phyloP scores from a whole-genome alignment of 345 rosid species.

The Hypericum perforatum region DNA sequence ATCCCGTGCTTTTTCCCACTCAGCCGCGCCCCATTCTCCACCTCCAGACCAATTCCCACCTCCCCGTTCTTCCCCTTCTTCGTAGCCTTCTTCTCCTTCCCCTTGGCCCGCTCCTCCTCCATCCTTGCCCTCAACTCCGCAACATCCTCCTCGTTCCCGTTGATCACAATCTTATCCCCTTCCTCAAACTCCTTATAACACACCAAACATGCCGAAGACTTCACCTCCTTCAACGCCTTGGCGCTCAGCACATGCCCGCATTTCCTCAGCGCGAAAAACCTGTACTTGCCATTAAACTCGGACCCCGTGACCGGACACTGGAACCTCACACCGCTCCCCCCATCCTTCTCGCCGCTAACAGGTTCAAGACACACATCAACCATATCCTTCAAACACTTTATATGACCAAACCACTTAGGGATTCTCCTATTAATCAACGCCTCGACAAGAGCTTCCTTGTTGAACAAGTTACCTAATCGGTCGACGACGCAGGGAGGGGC shows the following conservation, averaged over 20 bases:
- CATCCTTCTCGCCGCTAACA: slow-evolving; percentile 38
- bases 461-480: slow-evolving; percentile 70
- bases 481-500: slow-evolving; percentile 79
- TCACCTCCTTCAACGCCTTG: slow-evolving; percentile 87
- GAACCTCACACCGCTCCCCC: slow-evolving; percentile 30
- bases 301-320: slow-evolving; percentile 76
- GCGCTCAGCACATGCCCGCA: slow-evolving; percentile 94
- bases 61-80: slow-evolving; percentile 49
- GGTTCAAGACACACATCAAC: slow-evolving; percentile 45
- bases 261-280: slow-evolving; percentile 53
- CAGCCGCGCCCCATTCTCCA: slow-evolving; percentile 13
- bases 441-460: slow-evolving; percentile 71
- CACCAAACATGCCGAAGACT: slow-evolving; percentile 74
- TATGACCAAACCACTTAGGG: slow-evolving; percentile 57
- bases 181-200: slow-evolving; percentile 68
- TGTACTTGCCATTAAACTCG: slow-evolving; percentile 82
- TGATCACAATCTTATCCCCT: slow-evolving; percentile 60
- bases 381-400: slow-evolving; percentile 83
- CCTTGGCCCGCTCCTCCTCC: slow-evolving; percentile 55
- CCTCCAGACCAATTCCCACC: slow-evolving; percentile 3
- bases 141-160: slow-evolving; percentile 83
- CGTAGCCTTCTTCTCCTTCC: slow-evolving; percentile 43
- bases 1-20: slow-evolving; percentile 38
- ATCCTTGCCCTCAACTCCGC: slow-evolving; percentile 47
- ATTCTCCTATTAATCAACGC: slow-evolving; percentile 58